These are phyloP conservation scores for Halophytophthora batemanensis DNA, from an alignment of 352 stramenopile genomes.

Conservation along the genomic window DNA sequence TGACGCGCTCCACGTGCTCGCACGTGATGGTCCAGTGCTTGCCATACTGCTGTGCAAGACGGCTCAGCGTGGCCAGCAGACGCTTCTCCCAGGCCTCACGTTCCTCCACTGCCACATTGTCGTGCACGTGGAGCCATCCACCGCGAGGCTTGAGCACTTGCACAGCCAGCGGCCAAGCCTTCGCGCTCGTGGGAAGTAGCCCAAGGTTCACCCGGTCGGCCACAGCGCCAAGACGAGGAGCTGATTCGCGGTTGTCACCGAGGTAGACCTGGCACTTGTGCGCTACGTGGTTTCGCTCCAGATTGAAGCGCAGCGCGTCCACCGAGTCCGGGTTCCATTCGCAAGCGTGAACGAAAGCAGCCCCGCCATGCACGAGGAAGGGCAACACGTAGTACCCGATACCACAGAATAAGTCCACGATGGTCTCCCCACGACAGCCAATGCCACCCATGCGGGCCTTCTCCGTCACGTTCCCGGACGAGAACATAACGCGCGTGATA, in stretches of 20 bases:
- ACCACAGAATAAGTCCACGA: slow-evolving; percentile 97
- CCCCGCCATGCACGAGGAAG: slow-evolving; percentile 90
- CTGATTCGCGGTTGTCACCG: slow-evolving; percentile 88
- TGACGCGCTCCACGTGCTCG: slow-evolving; percentile 88
- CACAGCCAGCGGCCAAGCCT: slow-evolving; percentile 92
- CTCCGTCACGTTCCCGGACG: slow-evolving; percentile 95
- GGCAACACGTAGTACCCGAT: slow-evolving; percentile 98
- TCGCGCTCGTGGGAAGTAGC: slow-evolving; percentile 93
- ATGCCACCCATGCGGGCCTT: slow-evolving; percentile 92
- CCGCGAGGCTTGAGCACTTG: slow-evolving; percentile 85
- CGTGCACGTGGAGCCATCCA: slow-evolving; percentile 96
- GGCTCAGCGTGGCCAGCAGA: slow-evolving; percentile 44
- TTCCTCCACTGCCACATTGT: slow-evolving; percentile 91
- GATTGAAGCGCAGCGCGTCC: slow-evolving; percentile 87
- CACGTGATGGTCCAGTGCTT: slow-evolving; percentile 78
- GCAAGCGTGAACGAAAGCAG: slow-evolving; percentile 89
- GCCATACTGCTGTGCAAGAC: slow-evolving; percentile 41
- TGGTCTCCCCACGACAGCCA: slow-evolving; percentile 80
- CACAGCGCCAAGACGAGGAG: slow-evolving; percentile 64
- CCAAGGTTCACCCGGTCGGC: slow-evolving; percentile 94
- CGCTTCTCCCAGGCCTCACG: slow-evolving; percentile 71
- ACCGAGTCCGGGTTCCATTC: slow-evolving; percentile 96
- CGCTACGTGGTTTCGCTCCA: slow-evolving; percentile 89
- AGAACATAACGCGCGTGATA: slow-evolving; percentile 96
- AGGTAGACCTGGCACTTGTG: slow-evolving; percentile 73